Conservation (phyloP, 148 eudicot genomes). For the Fagopyrum homotropicum region DNA sequence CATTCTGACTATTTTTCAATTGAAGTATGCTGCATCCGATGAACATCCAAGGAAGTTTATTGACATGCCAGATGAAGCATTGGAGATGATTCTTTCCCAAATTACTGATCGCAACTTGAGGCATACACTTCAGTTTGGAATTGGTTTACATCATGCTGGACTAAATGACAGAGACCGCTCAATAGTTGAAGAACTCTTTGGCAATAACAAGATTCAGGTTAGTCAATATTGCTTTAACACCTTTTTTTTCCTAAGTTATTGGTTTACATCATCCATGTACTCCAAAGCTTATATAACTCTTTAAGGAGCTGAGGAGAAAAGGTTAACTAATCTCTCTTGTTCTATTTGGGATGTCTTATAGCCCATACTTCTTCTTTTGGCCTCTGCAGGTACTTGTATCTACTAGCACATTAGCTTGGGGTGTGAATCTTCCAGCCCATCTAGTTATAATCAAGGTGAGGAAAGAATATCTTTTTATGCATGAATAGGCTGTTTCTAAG, state of each 20-base stretch:
- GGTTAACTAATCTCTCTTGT: background rate
- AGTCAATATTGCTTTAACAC: background rate
- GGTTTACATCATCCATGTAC: background rate
- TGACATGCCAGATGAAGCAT: conserved; percentile 61
- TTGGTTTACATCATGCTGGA: conserved; percentile 96
- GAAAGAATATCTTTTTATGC: background rate
- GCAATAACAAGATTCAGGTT: conserved; percentile 84
- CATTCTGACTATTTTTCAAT: background rate
- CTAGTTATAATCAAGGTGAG: conserved; percentile 68
- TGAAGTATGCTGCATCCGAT: conserved; percentile 89
- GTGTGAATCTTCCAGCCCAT: conserved; percentile 99
- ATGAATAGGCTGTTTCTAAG: background rate
- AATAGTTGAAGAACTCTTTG: conserved; percentile 90
- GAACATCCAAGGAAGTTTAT: conserved; percentile 82
- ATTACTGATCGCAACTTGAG: conserved; percentile 84
- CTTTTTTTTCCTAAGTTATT: background rate
- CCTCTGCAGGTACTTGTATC: conserved; percentile 74
- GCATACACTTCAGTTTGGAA: conserved; percentile 95
- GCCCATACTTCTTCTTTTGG: background rate
- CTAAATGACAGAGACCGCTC: conserved; percentile 92
- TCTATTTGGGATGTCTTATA: background rate
- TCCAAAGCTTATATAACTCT: background rate
- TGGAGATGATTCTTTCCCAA: conserved; percentile 93
- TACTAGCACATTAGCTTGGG: conserved; percentile 99
- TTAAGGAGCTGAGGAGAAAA: background rate